phyloP scores from a whole-genome alignment of 352 stramenopile species.

The Phytophthora colocasiae region DNA sequence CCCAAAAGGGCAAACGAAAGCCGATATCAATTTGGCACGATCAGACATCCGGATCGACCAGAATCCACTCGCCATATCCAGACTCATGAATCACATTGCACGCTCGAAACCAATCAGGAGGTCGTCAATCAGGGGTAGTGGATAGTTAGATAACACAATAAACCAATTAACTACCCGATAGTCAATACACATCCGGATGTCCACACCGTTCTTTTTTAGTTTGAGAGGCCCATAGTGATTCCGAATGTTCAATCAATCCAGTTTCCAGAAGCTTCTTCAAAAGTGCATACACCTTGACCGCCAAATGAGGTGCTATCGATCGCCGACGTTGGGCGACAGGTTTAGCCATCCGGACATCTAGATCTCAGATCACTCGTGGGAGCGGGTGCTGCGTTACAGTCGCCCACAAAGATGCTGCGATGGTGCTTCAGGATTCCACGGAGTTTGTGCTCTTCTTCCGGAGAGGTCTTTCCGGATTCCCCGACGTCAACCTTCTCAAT shows the following conservation, averaged over 20 bases:
- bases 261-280: conserved; percentile 8
- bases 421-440: conserved; percentile 1
- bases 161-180: conserved; percentile 11
- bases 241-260: not conserved
- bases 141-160: conserved; percentile 7
- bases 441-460: not conserved
- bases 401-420: not conserved
- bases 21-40: no score
- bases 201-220: conserved; percentile 14
- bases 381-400: no score
- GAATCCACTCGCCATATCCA: not conserved
- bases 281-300: conserved; percentile 11
- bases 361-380: not conserved
- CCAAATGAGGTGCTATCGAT: not conserved
- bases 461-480: not conserved
- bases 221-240: conserved; percentile 5
- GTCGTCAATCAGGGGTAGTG: conserved; percentile 6
- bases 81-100: not conserved
- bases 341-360: conserved; percentile 3
- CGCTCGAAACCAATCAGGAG: conserved; percentile 6
- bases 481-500: not conserved
- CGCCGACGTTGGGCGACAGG: not conserved
- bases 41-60: not conserved
- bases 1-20: not conserved
- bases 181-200: conserved; percentile 12